Conservation (phyloP, 306 rosid species). For the Macrotyloma uniflorum region DNA sequence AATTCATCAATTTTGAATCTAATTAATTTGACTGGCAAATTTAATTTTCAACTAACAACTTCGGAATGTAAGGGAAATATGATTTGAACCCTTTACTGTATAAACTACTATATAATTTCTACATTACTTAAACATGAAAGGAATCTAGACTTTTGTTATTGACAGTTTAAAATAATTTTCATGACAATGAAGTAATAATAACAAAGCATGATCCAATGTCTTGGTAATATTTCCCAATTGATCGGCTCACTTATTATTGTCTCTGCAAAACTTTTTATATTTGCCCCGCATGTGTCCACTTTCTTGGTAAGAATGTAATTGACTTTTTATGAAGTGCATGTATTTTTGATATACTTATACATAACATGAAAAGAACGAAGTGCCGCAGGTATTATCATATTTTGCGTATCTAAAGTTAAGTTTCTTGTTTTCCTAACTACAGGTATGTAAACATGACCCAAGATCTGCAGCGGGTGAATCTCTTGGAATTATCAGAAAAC, state of each 20-base stretch:
- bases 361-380: neutral
- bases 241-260: neutral
- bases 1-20: neutral
- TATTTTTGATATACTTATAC: neutral
- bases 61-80: neutral
- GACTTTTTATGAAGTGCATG: neutral
- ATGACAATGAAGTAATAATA: neutral
- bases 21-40: neutral
- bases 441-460: conserved; percentile 80
- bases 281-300: neutral
- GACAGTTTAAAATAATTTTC: neutral
- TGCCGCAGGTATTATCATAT: neutral
- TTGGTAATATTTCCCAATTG: neutral
- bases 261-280: neutral
- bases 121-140: neutral
- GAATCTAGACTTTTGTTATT: neutral
- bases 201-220: neutral
- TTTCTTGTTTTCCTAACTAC: conserved; percentile 29
- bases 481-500: conserved; percentile 58
- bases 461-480: conserved; percentile 81
- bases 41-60: neutral
- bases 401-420: neutral
- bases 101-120: neutral
- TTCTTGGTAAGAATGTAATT: neutral
- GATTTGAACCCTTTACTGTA: conserved; percentile 8